Evolutionary conservation across 768 basidiomycete genomes (phyloP), one percentile per base, ranked within the genome.

Genomic region (Mycena galericulata): DNA sequence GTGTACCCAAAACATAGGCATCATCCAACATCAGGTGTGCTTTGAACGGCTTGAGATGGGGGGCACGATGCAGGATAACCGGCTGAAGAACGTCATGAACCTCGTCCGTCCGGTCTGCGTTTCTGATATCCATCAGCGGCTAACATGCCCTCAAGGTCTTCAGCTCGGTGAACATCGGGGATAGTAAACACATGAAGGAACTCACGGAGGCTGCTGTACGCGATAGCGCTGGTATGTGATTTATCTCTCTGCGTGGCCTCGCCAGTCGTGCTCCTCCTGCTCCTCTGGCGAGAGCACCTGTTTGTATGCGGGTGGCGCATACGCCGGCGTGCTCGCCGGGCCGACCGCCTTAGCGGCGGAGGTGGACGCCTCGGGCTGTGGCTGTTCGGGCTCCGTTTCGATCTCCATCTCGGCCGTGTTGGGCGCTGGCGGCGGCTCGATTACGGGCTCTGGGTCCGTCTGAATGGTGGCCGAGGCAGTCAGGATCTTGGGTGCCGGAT

Each of bases 301-400:
- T 66, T 86, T 84, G 75, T 95, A 94, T 2, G 93, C 88, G 0
- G 94, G 94, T 0, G 94, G 93, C 40, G 89, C 84, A 69, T 94
- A 92, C 46, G 68, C 72, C 14, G 79, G 72, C 64, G 62, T 17
- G 54, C 73, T 49, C 29, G 65, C 54, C 24, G 63, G 29, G 73
- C 73, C 32, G 76, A 74, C 54, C 29, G 54, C 76, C 78, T 46
- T 83, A 81, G 22, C 72, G 62, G 27, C 75, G 74, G 22, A 76
- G 57, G 26, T 78, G 79, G 17, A 89, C 83, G 72, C 87, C 34
- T 34, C 5, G 30, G 51, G 51, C 51, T 54, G 32, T 88, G 17
- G 72, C 57, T 79, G 68, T 43, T 80, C 80, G 18, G 63, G 65
- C 18, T 86, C 88, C 0, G 93, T 94, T 75, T 94, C 93, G 38